Evolutionary conservation across 768 basidiomycete genomes (phyloP).

Genomic region (Terana coerulea): DNA sequence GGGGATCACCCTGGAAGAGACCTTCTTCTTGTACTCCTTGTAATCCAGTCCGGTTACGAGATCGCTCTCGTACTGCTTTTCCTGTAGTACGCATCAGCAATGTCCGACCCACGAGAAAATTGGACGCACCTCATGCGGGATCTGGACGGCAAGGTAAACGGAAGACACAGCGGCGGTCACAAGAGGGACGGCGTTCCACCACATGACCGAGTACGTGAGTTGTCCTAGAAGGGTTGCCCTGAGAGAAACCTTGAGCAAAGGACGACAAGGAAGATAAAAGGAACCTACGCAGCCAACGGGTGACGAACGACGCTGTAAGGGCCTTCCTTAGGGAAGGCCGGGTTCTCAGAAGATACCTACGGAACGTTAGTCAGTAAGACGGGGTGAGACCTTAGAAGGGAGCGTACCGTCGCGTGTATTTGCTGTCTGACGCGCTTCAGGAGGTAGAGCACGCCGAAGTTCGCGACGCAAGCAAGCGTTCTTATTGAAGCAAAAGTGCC

Average conservation of each 20-base stretch:
- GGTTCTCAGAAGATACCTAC: slow-evolving; percentile 25
- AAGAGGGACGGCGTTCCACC: slow-evolving; percentile 12
- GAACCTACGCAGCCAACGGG: slow-evolving; percentile 31
- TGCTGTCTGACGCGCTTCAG: slow-evolving; percentile 1
- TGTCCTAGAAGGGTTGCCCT: slow-evolving; percentile 10
- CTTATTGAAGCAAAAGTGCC: slow-evolving; percentile 23
- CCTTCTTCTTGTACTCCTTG: slow-evolving; percentile 8
- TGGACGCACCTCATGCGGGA: slow-evolving; percentile 11
- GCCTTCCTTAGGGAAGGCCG: slow-evolving; percentile 26
- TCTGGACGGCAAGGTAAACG: slow-evolving; percentile 5
- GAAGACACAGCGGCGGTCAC: slow-evolving; percentile 1
- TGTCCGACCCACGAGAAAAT: neutral
- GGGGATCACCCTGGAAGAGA: slow-evolving; percentile 8
- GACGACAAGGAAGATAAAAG: neutral
- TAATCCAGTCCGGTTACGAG: slow-evolving; percentile 8
- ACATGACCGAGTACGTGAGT: slow-evolving; percentile 13
- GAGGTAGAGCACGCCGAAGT: slow-evolving; percentile 15
- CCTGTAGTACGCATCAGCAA: slow-evolving; percentile 3
- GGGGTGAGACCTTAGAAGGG: neutral
- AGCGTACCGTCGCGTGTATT: slow-evolving; percentile 4
- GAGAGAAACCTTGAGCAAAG: neutral
- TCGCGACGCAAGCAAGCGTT: slow-evolving; percentile 25
- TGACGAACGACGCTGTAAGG: slow-evolving; percentile 36
- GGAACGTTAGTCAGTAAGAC: neutral
- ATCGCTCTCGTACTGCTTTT: slow-evolving; percentile 4